These are phyloP conservation scores for Austroboletus novae-zelandiae DNA, from an alignment of 1,284 basidiomycete genomes.

Conservation along the genomic window DNA sequence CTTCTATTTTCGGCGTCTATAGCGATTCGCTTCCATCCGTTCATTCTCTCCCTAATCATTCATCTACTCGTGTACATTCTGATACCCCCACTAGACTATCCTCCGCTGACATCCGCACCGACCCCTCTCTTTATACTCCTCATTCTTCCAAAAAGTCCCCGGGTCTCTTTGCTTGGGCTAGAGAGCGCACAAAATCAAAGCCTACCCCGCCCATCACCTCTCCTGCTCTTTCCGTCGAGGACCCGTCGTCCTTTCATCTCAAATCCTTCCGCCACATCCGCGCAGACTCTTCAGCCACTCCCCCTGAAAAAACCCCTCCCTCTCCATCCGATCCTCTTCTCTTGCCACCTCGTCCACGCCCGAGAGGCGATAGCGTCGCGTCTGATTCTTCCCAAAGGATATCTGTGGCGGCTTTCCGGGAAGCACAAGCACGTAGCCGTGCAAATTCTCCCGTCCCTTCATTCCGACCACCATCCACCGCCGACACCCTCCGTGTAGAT, in stretches of 20 bases:
- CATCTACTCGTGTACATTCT: conserved; percentile 17
- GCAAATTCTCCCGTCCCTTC: conserved; percentile 61
- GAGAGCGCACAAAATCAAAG: conserved; percentile 45
- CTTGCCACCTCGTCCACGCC: conserved; percentile 39
- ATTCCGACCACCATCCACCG: conserved; percentile 35
- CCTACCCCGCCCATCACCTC: conserved; percentile 26
- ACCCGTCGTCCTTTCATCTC: conserved; percentile 54
- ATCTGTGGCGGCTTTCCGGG: conserved; percentile 74
- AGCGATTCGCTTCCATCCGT: conserved; percentile 51
- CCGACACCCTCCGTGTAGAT: conserved; percentile 32
- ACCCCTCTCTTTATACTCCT: conserved; percentile 12
- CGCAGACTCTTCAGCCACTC: conserved; percentile 30
- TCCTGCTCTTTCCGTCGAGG: conserved; percentile 15
- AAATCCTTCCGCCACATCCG: conserved; percentile 68
- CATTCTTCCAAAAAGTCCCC: conserved; percentile 33
- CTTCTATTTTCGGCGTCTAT: conserved; percentile 54
- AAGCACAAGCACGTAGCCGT: conserved; percentile 64
- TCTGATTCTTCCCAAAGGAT: conserved; percentile 69
- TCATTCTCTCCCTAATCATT: conserved; percentile 53
- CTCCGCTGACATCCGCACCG: conserved; percentile 20
- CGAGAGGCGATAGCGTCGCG: conserved; percentile 55
- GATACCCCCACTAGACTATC: conserved; percentile 27
- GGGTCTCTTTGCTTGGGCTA: conserved; percentile 37
- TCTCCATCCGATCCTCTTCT: conserved; percentile 9
- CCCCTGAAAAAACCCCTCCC: conserved; percentile 30